Evolutionary conservation across 768 basidiomycete genomes (phyloP).

Genomic region (Russula compacta): DNA sequence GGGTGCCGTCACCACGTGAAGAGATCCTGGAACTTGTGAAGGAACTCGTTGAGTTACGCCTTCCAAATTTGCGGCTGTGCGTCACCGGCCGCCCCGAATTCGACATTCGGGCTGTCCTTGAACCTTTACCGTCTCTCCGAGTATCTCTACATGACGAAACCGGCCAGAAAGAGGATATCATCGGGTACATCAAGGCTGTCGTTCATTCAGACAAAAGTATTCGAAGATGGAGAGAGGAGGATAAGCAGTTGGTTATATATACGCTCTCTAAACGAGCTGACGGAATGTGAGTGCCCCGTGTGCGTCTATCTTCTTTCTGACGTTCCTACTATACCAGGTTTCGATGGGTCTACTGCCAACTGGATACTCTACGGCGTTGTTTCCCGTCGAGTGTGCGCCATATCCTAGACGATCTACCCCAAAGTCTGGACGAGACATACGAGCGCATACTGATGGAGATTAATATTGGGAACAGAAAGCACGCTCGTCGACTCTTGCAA

Average conservation of each 20-base stretch:
- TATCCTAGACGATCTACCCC: not conserved
- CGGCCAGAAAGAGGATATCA: not conserved
- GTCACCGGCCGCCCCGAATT: not conserved
- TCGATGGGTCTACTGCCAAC: not conserved
- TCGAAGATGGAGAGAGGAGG: not conserved
- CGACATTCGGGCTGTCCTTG: not conserved
- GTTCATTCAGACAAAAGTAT: not conserved
- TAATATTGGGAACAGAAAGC: not conserved
- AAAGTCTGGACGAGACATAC: not conserved
- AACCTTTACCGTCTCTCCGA: not conserved
- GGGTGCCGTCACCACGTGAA: not conserved
- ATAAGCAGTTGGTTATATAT: not conserved
- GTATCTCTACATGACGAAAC: not conserved
- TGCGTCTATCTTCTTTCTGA: not conserved
- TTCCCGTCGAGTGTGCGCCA: not conserved
- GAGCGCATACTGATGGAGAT: slow-evolving; percentile 1
- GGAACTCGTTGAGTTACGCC: not conserved
- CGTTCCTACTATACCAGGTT: not conserved
- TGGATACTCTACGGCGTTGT: not conserved
- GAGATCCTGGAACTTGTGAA: not conserved
- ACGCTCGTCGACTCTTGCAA: not conserved
- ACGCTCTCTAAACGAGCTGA: not conserved
- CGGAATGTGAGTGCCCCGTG: not conserved
- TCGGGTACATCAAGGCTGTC: not conserved
- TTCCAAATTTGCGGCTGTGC: not conserved